These are phyloP conservation scores for Tagetes erecta DNA, from an alignment of 129 eudicot species.

Conservation along the genomic window DNA sequence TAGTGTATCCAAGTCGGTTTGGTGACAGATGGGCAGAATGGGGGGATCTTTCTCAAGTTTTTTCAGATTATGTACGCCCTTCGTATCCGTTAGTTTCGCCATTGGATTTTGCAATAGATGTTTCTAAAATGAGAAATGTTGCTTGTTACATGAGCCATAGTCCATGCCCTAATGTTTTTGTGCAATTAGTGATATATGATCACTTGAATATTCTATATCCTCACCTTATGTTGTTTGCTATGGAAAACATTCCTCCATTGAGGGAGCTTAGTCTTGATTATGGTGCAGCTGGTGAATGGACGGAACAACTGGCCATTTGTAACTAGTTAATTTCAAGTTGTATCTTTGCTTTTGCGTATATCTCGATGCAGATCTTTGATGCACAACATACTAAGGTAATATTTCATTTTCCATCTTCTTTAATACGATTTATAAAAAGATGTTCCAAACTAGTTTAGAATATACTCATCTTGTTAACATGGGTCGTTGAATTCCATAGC, in stretches of 20 bases:
- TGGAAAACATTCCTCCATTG: slow-evolving; percentile 76
- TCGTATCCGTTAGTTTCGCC: slow-evolving; percentile 4
- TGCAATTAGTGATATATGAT: slow-evolving; percentile 63
- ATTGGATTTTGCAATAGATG: slow-evolving; percentile 6
- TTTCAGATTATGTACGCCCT: neutral
- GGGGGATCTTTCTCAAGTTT: slow-evolving; percentile 20
- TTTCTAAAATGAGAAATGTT: slow-evolving; percentile 8
- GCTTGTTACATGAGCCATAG: slow-evolving; percentile 22
- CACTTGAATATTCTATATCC: slow-evolving; percentile 55
- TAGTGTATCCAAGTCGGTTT: slow-evolving; percentile 23
- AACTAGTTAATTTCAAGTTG: slow-evolving; percentile 33
- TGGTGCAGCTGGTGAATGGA: slow-evolving; percentile 56
- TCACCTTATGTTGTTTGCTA: slow-evolving; percentile 61
- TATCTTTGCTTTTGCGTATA: slow-evolving; percentile 25
- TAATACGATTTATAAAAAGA: neutral
- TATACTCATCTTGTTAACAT: neutral
- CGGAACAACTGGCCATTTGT: slow-evolving; percentile 59
- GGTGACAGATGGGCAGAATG: slow-evolving; percentile 27
- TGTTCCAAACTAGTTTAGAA: neutral
- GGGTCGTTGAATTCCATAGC: neutral
- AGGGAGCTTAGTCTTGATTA: slow-evolving; percentile 73
- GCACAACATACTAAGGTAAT: slow-evolving; percentile 12
- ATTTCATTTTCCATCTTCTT: neutral
- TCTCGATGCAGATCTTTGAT: slow-evolving; percentile 7
- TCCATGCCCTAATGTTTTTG: slow-evolving; percentile 31